A percentile compares a stretch with the other conserved stretches of the same genome.
These are phyloP conservation scores for Acanthamoeba healyi DNA, from an alignment of 208 protist genomes.

Conservation along the genomic window DNA sequence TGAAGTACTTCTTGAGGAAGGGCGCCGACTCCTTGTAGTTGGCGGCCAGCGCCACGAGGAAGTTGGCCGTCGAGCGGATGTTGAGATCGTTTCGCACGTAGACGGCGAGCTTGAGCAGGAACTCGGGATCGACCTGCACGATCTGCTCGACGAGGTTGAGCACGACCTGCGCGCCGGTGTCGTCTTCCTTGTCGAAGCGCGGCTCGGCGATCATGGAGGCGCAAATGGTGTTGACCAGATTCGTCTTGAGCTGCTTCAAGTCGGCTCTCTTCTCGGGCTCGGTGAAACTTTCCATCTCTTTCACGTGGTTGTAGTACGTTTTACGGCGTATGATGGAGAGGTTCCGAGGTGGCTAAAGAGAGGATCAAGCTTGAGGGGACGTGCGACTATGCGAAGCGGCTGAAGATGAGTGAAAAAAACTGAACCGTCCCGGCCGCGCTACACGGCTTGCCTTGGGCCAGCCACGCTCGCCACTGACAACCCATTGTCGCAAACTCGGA, in stretches of 20 bases:
- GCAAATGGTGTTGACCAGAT: constrained; percentile 57
- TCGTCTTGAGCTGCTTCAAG: constrained; percentile 21
- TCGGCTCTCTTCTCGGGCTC: no score
- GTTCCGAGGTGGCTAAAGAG: no score
- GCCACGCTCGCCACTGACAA: no score
- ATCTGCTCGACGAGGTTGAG: constrained; percentile 36
- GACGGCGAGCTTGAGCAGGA: constrained; percentile 67
- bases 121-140: constrained; percentile 57
- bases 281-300: no score
- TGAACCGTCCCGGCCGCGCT: no score
- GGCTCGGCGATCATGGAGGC: constrained; percentile 66
- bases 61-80: constrained; percentile 94
- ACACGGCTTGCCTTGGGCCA: no score
- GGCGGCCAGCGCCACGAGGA: constrained; percentile 92
- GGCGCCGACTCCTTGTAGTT: constrained; percentile 90
- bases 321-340: no score
- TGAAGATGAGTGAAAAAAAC: no score
- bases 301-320: no score
- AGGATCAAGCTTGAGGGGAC: no score
- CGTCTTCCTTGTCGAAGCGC: neutral
- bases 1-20: constrained; percentile 93
- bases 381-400: no score
- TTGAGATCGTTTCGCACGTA: constrained; percentile 90
- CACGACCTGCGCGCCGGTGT: neutral
- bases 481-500: no score